phyloP scores from a whole-genome alignment of 2,329 filamentous ascomycete species.

The Calcarisporium arbuscula region DNA sequence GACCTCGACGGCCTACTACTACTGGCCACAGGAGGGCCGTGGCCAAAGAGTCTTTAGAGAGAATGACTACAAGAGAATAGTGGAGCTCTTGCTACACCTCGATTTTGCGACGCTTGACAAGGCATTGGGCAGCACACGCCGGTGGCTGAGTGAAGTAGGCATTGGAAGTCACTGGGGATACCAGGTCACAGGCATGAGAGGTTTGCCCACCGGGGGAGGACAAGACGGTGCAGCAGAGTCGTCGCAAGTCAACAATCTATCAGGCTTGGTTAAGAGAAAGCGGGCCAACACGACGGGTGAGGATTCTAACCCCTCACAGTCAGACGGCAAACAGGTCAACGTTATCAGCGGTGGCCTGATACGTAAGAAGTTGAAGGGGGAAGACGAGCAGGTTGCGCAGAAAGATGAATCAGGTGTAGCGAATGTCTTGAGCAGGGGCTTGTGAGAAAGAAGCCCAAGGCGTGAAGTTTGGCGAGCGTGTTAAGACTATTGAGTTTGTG shows the following conservation, averaged over 20 bases:
- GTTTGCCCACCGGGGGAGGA: conserved; percentile 12
- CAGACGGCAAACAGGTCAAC: conserved; percentile 30
- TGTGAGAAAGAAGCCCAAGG: conserved; percentile 53
- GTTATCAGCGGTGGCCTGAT: conserved; percentile 41
- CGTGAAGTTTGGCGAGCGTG: no score
- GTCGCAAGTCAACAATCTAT: conserved; percentile 38
- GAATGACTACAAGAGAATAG: conserved; percentile 58
- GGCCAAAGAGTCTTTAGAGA: conserved; percentile 60
- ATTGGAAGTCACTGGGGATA: conserved; percentile 47
- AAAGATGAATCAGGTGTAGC: conserved; percentile 7
- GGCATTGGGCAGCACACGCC: conserved; percentile 56
- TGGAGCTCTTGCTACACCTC: conserved; percentile 64
- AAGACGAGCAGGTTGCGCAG: conserved; percentile 9
- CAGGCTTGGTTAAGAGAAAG: conserved; percentile 43
- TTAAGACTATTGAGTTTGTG: no score
- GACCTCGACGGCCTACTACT: conserved; percentile 54
- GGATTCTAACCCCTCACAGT: conserved; percentile 10
- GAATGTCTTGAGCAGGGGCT: conserved; percentile 40
- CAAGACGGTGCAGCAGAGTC: conserved; percentile 7
- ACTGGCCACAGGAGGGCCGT: conserved; percentile 56
- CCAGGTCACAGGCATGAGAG: conserved; percentile 39
- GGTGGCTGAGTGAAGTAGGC: conserved; percentile 65
- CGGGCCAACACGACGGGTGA: conserved; percentile 22
- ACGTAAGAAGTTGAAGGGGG: conserved; percentile 47
- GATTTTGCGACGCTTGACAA: conserved; percentile 64